These are phyloP conservation scores for Leishmania guyanensis DNA, from an alignment of 208 protist genomes.

Conservation along the genomic window DNA sequence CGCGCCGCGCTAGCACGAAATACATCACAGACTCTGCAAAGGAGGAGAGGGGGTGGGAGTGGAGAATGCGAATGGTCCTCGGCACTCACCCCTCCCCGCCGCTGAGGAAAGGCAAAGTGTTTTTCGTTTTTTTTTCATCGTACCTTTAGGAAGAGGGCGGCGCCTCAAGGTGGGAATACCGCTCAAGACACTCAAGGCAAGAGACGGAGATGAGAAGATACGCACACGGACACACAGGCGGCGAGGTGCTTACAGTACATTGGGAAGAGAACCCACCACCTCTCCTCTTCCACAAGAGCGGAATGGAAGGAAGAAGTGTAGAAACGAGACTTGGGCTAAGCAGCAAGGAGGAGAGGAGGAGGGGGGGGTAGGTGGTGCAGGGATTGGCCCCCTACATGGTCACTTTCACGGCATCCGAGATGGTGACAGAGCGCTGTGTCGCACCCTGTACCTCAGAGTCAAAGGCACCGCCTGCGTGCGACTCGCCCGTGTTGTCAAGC, in stretches of 20 bases:
- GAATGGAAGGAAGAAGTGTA: not conserved
- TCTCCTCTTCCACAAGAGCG: not conserved
- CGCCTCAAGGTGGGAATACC: not conserved
- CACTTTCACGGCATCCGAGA: not conserved
- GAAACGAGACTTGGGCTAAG: not conserved
- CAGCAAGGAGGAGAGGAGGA: not conserved
- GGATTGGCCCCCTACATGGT: not conserved
- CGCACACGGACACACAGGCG: not conserved
- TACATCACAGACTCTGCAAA: not conserved
- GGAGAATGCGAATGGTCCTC: too few species aligned
- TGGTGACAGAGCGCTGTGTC: not conserved
- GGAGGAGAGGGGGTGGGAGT: not conserved
- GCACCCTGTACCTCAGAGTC: not conserved
- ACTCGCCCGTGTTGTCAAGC: constrained; percentile 12
- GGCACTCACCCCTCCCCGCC: too few species aligned
- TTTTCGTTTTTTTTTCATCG: not conserved
- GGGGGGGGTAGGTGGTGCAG: too few species aligned
- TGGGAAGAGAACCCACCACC: not conserved
- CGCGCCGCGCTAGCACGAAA: not conserved
- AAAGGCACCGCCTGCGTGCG: not conserved
- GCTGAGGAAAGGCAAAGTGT: not conserved
- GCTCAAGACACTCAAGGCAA: not conserved
- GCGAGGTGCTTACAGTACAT: constrained; percentile 4
- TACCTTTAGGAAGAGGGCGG: not conserved
- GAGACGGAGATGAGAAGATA: not conserved